Evolutionary conservation across 305 asterid genomes (phyloP).

Genomic region (Rubia peregrina): DNA sequence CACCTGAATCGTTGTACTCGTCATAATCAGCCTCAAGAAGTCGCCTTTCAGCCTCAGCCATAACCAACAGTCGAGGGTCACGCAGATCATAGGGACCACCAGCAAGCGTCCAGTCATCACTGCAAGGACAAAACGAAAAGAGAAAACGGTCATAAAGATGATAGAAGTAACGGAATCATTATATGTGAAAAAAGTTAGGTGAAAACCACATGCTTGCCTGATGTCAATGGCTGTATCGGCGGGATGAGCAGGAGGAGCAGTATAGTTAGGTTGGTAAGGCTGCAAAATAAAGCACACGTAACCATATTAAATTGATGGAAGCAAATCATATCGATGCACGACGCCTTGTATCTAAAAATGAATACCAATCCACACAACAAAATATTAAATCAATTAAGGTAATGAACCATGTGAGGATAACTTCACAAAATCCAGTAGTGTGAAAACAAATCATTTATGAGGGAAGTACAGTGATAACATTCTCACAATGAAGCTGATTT

Average conservation of each 20-base stretch:
- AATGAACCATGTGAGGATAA: too few relatives aligned
- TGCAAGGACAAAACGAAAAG: conserved; percentile 15
- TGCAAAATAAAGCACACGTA: conserved; percentile 17
- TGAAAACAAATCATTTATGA: not conserved
- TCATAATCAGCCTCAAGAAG: conserved; percentile 43
- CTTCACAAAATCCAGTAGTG: too few relatives aligned
- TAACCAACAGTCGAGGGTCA: conserved; percentile 41
- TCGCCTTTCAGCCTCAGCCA: conserved; percentile 43
- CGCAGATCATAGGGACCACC: conserved; percentile 37
- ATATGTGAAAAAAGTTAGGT: not conserved
- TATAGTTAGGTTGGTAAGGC: conserved; percentile 49
- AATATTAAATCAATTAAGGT: too few relatives aligned
- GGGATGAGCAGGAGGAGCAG: conserved; percentile 33
- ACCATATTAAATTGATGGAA: not conserved
- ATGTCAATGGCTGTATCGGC: conserved; percentile 37
- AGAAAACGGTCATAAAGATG: conserved; percentile 3
- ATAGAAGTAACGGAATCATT: not conserved
- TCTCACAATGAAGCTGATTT: not conserved
- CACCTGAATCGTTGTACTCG: conserved; percentile 39
- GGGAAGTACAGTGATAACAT: not conserved
- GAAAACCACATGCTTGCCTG: conserved; percentile 22
- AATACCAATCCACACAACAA: too few relatives aligned
- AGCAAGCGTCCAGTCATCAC: conserved; percentile 42
- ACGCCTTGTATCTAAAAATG: too few relatives aligned
- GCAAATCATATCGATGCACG: not conserved